A percentile compares a stretch with the other conserved stretches of the same genome.
Conservation (phyloP, 2,329 filamentous ascomycete species). For the Kalaharituber pfeilii region DNA sequence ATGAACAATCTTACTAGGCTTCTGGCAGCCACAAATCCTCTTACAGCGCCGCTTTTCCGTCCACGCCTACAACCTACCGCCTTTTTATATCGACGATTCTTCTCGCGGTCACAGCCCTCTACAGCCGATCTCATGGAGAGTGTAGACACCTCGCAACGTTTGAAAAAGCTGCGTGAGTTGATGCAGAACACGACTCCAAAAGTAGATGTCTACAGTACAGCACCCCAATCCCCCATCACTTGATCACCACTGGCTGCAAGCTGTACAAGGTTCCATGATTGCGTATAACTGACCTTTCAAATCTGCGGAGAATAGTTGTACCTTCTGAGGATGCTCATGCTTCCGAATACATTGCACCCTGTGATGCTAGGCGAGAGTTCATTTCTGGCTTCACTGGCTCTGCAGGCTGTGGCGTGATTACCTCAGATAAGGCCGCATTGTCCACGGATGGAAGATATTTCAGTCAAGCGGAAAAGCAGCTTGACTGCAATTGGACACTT, state of each 20-base stretch:
- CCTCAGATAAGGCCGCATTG: constrained; percentile 67
- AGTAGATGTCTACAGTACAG: constrained; percentile 77
- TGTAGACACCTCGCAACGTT: constrained; percentile 60
- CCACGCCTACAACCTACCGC: not conserved
- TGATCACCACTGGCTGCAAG: constrained; percentile 15
- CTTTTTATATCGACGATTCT: not conserved
- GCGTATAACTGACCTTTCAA: constrained; percentile 5
- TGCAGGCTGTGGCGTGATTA: constrained; percentile 80
- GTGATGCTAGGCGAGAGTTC: constrained; percentile 73
- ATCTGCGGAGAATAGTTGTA: constrained; percentile 44
- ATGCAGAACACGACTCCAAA: constrained; percentile 61
- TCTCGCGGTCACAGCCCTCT: not conserved
- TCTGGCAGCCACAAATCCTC: not conserved
- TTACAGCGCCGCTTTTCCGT: constrained; percentile 14
- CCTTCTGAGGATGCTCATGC: constrained; percentile 95
- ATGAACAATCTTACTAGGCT: not conserved
- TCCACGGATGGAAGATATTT: constrained; percentile 96
- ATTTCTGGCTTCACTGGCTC: constrained; percentile 93
- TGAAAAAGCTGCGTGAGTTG: constrained; percentile 58
- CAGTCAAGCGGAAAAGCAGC: constrained; percentile 81
- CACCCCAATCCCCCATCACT: constrained; percentile 13
- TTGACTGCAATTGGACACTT: constrained; percentile 79
- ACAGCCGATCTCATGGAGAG: constrained; percentile 45
- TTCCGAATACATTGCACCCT: constrained; percentile 95
- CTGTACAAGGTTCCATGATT: too few species aligned